Evolutionary conservation across 768 basidiomycete species (phyloP).

Genomic region (Hygrocybe coccinea): DNA sequence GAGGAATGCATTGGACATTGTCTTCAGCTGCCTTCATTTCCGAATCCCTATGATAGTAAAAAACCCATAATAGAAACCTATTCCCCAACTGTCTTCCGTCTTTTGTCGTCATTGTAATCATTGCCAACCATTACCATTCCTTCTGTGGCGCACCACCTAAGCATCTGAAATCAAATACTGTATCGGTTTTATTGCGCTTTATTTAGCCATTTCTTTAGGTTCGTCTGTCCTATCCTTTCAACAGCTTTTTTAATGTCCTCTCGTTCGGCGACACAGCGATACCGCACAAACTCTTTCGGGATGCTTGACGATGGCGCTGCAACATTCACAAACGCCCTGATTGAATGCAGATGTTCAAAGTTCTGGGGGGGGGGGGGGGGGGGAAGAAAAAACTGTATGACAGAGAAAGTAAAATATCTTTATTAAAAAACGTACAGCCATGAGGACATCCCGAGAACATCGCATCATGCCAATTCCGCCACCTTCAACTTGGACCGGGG

Average conservation of each 20-base stretch:
- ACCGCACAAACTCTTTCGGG: slow-evolving; percentile 68
- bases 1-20: no score
- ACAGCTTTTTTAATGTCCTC: slow-evolving; percentile 65
- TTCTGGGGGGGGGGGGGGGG: no score
- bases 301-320: slow-evolving; percentile 45
- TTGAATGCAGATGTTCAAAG: slow-evolving; percentile 63
- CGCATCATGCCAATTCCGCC: slow-evolving; percentile 71
- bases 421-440: slow-evolving; percentile 47
- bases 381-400: neutral
- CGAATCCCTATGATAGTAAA: no score
- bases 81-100: no score
- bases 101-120: no score
- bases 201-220: slow-evolving; percentile 72
- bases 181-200: slow-evolving; percentile 42
- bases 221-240: slow-evolving; percentile 61
- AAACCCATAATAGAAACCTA: no score
- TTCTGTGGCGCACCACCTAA: neutral
- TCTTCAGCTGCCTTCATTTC: no score
- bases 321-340: slow-evolving; percentile 52
- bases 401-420: neutral
- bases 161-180: neutral
- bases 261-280: slow-evolving; percentile 61
- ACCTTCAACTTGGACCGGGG: slow-evolving; percentile 70
- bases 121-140: no score
- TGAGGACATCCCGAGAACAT: slow-evolving; percentile 59